Evolutionary conservation across 2,329 filamentous ascomycete genomes (phyloP).

Genomic region (Colletotrichum melonis): DNA sequence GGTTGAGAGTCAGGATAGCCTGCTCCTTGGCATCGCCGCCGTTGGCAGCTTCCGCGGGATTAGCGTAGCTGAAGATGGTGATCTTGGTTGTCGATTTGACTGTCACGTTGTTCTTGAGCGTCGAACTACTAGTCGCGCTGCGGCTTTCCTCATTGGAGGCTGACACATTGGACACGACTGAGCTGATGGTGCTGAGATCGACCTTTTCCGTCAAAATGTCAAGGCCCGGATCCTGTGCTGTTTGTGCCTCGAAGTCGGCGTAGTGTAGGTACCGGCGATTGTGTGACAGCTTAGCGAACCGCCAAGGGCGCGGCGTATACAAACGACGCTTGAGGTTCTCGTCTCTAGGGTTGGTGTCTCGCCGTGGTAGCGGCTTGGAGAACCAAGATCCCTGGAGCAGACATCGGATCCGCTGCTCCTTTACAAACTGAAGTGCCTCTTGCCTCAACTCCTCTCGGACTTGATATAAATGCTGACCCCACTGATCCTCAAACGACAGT

Average conservation of each 20-base stretch:
- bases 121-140: conserved; percentile 56
- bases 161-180: conserved; percentile 92
- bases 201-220: conserved; percentile 83
- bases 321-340: conserved; percentile 49
- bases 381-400: conserved; percentile 94
- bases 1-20: conserved; percentile 84
- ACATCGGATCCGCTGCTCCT: conserved; percentile 94
- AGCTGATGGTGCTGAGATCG: conserved; percentile 88
- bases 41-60: conserved; percentile 51
- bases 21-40: conserved; percentile 67
- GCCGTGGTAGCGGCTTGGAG: conserved; percentile 57
- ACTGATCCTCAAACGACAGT: conserved; percentile 91
- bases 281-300: conserved; percentile 89
- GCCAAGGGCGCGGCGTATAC: conserved; percentile 71
- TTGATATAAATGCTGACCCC: conserved; percentile 89
- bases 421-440: conserved; percentile 95
- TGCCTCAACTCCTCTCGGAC: conserved; percentile 92
- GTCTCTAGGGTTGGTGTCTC: conserved; percentile 47
- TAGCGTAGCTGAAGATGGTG: conserved; percentile 82
- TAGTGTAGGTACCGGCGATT: conserved; percentile 93
- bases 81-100: conserved; percentile 80
- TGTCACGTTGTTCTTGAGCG: conserved; percentile 50
- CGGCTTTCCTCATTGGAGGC: conserved; percentile 66
- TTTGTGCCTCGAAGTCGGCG: conserved; percentile 80
- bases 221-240: conserved; percentile 74